A percentile compares a stretch with the other conserved stretches of the same genome.
These are phyloP conservation scores for Suillus alpinus DNA, from an alignment of 768 basidiomycete species.

Conservation along the genomic window DNA sequence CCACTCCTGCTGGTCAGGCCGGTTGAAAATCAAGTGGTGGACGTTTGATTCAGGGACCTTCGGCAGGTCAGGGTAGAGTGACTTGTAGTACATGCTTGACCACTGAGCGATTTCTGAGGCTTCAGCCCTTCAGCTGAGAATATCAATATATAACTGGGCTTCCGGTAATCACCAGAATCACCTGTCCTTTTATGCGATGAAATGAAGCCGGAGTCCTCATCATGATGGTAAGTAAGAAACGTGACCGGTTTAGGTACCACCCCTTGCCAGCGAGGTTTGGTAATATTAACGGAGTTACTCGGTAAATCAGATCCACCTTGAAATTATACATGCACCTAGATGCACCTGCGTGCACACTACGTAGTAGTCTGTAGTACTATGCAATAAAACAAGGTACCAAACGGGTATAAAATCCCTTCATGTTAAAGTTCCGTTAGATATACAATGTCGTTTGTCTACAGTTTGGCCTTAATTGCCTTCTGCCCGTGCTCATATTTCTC, in stretches of 20 bases:
- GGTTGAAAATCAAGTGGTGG: slow-evolving; percentile 51
- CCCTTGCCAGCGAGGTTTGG: not conserved
- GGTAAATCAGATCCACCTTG: not conserved
- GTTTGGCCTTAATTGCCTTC: slow-evolving; percentile 19
- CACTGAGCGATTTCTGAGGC: not conserved
- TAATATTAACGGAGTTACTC: not conserved
- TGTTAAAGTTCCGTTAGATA: not conserved
- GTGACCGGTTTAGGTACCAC: no score
- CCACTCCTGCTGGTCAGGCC: slow-evolving; percentile 54
- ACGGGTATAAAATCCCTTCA: not conserved
- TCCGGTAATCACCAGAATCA: no score
- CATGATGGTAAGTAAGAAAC: no score
- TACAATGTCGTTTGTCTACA: slow-evolving; percentile 15
- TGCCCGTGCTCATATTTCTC: slow-evolving; percentile 48
- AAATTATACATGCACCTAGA: no score
- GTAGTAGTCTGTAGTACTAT: no score
- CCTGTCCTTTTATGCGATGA: no score
- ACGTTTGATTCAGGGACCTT: slow-evolving; percentile 49
- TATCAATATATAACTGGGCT: no score
- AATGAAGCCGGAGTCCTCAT: no score
- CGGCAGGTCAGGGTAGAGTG: slow-evolving; percentile 53
- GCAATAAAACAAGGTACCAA: not conserved
- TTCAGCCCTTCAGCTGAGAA: not conserved
- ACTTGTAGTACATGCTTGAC: slow-evolving; percentile 50
- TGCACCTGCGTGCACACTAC: no score